These are phyloP conservation scores for Trichoderma atroviride DNA, from an alignment of 2,329 filamentous ascomycete species.

Conservation along the genomic window DNA sequence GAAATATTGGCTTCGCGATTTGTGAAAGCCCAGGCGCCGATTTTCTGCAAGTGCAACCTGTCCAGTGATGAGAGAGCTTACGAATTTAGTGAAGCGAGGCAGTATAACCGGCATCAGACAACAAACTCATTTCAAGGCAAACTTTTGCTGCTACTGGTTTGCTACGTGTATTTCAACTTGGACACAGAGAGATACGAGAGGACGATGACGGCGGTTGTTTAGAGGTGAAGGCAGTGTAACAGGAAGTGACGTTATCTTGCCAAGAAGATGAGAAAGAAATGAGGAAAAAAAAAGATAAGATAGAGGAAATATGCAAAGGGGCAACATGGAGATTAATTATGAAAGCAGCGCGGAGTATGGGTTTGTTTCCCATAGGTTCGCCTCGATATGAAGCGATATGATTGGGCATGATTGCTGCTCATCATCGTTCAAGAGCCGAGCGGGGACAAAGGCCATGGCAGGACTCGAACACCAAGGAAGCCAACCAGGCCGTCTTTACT, in stretches of 20 bases:
- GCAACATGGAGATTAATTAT: neutral
- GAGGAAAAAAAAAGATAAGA: neutral
- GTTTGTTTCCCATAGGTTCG: neutral
- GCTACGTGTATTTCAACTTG: constrained; percentile 14
- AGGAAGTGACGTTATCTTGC: neutral
- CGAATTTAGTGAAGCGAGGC: constrained; percentile 26
- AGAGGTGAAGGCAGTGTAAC: neutral
- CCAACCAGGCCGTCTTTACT: neutral
- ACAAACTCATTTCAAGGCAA: constrained; percentile 23
- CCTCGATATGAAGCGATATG: constrained; percentile 10
- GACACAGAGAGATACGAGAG: neutral
- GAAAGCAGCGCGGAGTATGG: neutral
- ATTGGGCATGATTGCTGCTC: constrained; percentile 6
- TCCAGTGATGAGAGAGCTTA: constrained; percentile 5
- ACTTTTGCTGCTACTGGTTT: neutral
- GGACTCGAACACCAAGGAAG: neutral
- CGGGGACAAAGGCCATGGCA: neutral
- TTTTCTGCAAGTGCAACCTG: constrained; percentile 10
- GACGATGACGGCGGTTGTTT: neutral
- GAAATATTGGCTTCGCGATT: constrained; percentile 11
- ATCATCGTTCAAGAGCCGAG: neutral
- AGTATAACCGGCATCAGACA: constrained; percentile 27
- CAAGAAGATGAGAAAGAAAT: neutral
- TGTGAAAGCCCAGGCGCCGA: constrained; percentile 18
- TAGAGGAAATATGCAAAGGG: neutral